phyloP scores from a whole-genome alignment of 768 basidiomycete genomes.

The Porphyrellus cyaneotinctus region DNA sequence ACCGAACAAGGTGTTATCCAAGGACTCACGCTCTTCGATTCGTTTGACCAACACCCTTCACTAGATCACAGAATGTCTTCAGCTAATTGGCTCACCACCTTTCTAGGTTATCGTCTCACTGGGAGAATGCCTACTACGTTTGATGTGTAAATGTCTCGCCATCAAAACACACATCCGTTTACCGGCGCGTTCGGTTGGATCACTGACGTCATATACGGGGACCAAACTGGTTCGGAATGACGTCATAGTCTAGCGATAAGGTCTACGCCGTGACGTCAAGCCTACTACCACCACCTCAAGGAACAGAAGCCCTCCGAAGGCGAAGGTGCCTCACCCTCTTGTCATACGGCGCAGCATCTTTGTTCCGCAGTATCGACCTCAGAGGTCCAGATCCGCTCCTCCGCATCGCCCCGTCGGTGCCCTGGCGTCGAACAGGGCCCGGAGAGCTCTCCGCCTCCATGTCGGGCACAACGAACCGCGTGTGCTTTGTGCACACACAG shows the following conservation, averaged over 20 bases:
- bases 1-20: too few species aligned
- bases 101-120: too few species aligned
- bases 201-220: too few species aligned
- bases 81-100: too few species aligned
- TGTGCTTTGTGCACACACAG: constrained; percentile 2
- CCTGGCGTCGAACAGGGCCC: background rate
- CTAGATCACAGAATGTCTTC: too few species aligned
- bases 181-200: too few species aligned
- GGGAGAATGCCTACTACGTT: too few species aligned
- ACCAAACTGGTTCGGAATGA: background rate
- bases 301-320: constrained; percentile 5
- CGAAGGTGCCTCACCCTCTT: background rate
- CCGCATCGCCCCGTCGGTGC: background rate
- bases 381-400: constrained; percentile 1
- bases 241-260: background rate
- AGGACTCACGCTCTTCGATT: too few species aligned
- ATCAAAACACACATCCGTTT: too few species aligned
- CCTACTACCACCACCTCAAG: background rate
- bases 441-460: background rate
- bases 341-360: constrained; percentile 15
- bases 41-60: too few species aligned
- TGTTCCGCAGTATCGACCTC: constrained; percentile 17
- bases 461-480: constrained; percentile 12
- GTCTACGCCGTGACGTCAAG: too few species aligned
- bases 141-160: too few species aligned